Evolutionary conservation across 176 grass and related monocot genomes (phyloP).

Genomic region (Oryza glumipatula): DNA sequence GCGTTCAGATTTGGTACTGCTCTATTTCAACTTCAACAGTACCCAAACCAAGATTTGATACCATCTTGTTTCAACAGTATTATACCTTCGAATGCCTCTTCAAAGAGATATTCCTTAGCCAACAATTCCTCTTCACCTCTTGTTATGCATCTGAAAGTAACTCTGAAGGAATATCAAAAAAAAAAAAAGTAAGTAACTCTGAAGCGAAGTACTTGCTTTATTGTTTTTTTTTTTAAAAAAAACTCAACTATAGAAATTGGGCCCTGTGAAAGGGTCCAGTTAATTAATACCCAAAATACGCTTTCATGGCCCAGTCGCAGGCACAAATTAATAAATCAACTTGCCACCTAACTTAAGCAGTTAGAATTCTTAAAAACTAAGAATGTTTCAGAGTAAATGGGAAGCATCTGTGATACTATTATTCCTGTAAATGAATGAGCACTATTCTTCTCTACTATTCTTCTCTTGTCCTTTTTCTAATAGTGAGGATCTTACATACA

Average conservation of each 20-base stretch:
- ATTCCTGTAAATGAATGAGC: slow-evolving; percentile 12
- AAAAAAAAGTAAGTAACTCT: slow-evolving; percentile 11
- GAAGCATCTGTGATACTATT: not conserved
- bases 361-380: slow-evolving; percentile 1
- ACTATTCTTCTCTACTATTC: not conserved
- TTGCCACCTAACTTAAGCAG: slow-evolving; percentile 7
- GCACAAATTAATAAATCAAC: slow-evolving; percentile 4
- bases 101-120: slow-evolving; percentile 26
- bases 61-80: slow-evolving; percentile 38
- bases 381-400: slow-evolving; percentile 28
- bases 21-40: slow-evolving; percentile 21
- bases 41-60: slow-evolving; percentile 31
- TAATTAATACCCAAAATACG: slow-evolving; percentile 8
- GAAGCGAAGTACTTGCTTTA: slow-evolving; percentile 31
- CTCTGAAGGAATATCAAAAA: not conserved
- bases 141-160: slow-evolving; percentile 34
- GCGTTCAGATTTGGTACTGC: slow-evolving; percentile 40
- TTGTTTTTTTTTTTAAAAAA: not conserved
- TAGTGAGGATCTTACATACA: too few species aligned
- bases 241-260: slow-evolving; percentile 16
- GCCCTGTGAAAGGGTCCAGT: slow-evolving; percentile 18
- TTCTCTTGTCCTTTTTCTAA: not conserved
- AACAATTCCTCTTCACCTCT: slow-evolving; percentile 19
- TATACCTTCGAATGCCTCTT: slow-evolving; percentile 31
- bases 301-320: slow-evolving; percentile 3